phyloP scores from a whole-genome alignment of 495 filamentous ascomycete genomes.

The Penicillium lagena region DNA sequence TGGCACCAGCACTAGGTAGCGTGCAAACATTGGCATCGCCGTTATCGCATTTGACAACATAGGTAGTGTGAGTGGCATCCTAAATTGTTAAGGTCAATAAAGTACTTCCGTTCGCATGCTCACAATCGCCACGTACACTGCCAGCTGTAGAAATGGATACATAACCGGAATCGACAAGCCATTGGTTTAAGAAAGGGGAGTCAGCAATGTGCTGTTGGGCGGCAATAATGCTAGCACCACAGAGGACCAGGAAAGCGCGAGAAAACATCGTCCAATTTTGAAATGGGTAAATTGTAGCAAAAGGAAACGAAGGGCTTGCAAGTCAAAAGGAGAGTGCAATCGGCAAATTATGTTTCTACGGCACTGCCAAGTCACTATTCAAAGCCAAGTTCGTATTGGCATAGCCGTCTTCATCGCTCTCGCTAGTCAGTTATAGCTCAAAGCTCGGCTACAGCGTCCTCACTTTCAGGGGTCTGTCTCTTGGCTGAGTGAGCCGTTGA shows the following conservation, averaged over 20 bases:
- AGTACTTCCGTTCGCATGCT: background rate
- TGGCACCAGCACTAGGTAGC: conserved; percentile 2
- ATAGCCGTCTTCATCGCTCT: background rate
- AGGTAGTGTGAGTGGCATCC: conserved; percentile 2
- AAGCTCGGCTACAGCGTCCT: background rate
- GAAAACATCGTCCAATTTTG: background rate
- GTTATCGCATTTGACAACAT: conserved; percentile 2
- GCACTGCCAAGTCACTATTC: conserved; percentile 1
- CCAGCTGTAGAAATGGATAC: conserved; percentile 1
- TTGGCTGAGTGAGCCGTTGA: no score
- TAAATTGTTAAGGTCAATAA: background rate
- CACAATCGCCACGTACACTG: background rate
- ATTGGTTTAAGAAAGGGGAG: conserved; percentile 1
- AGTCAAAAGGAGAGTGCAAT: background rate
- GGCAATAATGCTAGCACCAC: background rate
- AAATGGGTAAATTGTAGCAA: background rate
- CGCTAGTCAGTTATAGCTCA: no score
- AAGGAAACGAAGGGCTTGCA: background rate
- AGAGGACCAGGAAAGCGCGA: background rate
- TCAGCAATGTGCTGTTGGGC: background rate
- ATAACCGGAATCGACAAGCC: background rate
- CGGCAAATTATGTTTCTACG: background rate
- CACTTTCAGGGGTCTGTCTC: no score
- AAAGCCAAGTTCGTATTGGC: conserved; percentile 2
- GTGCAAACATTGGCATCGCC: background rate